phyloP scores from a whole-genome alignment of 2,329 filamentous ascomycete species.

The Cladosporium sp. region DNA sequence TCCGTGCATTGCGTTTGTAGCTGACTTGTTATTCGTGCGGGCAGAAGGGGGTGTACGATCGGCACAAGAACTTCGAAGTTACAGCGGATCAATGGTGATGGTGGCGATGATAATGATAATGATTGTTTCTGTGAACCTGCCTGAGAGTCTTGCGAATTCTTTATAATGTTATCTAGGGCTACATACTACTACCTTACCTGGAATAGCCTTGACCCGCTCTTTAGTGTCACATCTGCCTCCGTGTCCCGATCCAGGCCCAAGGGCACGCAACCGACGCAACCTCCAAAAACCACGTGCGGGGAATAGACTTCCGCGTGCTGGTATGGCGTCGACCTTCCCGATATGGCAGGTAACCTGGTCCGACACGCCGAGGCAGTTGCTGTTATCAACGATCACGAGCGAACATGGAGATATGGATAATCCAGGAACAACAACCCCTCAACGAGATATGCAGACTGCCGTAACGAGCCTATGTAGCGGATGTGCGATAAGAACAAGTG shows the following conservation, averaged over 20 bases:
- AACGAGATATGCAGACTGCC: neutral
- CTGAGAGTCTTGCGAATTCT: neutral
- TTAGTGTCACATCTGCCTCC: neutral
- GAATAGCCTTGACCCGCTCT: neutral
- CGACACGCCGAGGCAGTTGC: neutral
- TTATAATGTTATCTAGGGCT: neutral
- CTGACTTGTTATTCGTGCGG: neutral
- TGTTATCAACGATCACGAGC: neutral
- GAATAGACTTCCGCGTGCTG: neutral
- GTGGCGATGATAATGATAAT: neutral
- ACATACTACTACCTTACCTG: neutral
- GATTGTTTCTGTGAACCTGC: neutral
- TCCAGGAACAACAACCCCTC: neutral
- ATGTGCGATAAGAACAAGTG: neutral
- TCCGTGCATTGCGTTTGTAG: neutral
- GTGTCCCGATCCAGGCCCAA: neutral
- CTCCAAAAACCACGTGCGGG: neutral
- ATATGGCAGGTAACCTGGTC: neutral
- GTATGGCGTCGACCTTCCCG: neutral
- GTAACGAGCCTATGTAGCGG: neutral
- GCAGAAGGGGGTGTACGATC: neutral
- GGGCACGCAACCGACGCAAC: neutral
- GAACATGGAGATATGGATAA: neutral
- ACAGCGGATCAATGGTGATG: neutral
- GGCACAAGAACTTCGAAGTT: neutral